phyloP scores from a whole-genome alignment of 805 yeast species.

The Saccharomyces eubayanus region DNA sequence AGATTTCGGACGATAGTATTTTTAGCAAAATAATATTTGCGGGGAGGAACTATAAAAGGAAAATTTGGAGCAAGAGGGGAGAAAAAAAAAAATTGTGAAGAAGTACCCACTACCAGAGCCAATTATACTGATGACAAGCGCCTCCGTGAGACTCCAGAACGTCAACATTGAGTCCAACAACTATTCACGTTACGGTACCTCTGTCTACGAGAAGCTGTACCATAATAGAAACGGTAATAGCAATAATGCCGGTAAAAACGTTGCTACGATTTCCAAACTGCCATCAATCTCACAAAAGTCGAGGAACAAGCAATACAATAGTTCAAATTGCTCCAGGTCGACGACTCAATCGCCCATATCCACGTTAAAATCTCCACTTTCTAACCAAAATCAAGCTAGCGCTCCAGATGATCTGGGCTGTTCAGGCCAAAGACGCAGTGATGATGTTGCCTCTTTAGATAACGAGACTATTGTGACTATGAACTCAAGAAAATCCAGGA shows the following conservation, averaged over 20 bases:
- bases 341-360: not conserved
- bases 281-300: conserved; percentile 12
- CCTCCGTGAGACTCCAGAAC: conserved; percentile 2
- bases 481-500: conserved; percentile 13
- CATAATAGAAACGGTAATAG: conserved; percentile 1
- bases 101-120: conserved; percentile 10
- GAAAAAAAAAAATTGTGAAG: not conserved
- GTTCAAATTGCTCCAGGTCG: conserved; percentile 1
- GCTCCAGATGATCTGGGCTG: not conserved
- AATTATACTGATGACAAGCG: not conserved
- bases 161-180: conserved; percentile 32
- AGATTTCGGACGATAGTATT: not conserved
- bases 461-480: conserved; percentile 6
- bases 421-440: not conserved
- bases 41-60: not conserved
- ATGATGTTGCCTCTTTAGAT: conserved; percentile 1
- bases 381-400: not conserved
- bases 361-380: not conserved
- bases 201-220: conserved; percentile 26
- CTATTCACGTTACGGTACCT: conserved; percentile 34
- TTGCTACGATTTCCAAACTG: conserved; percentile 5
- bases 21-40: not conserved
- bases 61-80: not conserved
- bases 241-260: conserved; percentile 2
- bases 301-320: conserved; percentile 10